Evolutionary conservation across 257 asterid genomes (phyloP).

Genomic region (Jacaranda mimosifolia): DNA sequence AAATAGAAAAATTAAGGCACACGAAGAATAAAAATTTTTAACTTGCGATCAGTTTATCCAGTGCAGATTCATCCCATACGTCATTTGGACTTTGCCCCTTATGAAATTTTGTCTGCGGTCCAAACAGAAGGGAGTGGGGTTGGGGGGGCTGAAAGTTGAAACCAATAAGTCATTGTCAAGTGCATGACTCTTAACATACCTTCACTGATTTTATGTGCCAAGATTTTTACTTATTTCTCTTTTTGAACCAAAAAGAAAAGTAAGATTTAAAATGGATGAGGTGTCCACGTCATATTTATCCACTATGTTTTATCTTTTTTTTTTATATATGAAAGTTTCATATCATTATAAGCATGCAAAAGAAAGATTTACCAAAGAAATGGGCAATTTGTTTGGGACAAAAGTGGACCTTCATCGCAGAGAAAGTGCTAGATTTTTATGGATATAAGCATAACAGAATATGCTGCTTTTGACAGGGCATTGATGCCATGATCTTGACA

Average conservation of each 20-base stretch:
- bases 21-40: no score
- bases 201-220: conserved; percentile 30
- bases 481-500: not conserved
- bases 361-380: not conserved
- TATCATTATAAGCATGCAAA: not conserved
- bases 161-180: conserved; percentile 51
- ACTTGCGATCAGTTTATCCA: no score
- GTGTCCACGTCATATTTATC: conserved; percentile 57
- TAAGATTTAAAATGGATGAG: conserved; percentile 42
- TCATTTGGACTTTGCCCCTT: no score
- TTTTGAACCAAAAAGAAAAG: not conserved
- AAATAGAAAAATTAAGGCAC: no score
- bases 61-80: no score
- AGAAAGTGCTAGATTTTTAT: conserved; percentile 32
- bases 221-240: conserved; percentile 5
- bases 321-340: not conserved
- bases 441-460: conserved; percentile 1
- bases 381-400: conserved; percentile 8
- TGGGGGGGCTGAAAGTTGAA: not conserved
- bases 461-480: conserved; percentile 16
- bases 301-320: conserved; percentile 14
- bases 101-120: no score
- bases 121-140: no score
- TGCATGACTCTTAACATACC: conserved; percentile 43
- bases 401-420: conserved; percentile 31